Evolutionary conservation across 2,329 filamentous ascomycete species (phyloP), one percentile per base, ranked within the genome.

Genomic region (Aspergillus neotritici): DNA sequence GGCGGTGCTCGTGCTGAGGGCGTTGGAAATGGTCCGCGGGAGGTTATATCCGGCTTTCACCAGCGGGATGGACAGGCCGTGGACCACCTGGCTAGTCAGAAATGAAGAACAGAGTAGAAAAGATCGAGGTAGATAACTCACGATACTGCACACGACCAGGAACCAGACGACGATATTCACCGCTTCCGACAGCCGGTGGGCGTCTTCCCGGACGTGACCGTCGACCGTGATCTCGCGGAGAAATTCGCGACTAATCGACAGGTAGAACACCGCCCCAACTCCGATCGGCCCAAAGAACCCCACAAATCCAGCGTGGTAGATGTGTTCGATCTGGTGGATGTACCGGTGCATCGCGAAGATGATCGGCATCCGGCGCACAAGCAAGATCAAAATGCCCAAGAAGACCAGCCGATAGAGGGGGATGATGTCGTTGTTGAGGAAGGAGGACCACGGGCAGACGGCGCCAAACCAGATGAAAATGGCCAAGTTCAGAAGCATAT

Each of bases 281-380:
- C 91, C 89, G 43, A 96, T 90, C 0, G 90, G 90, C 0, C 90
- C 90, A 52, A 96, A 96, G 70, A 94, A 95, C 0, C 90, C 90
- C 6, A 93, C 86, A 57, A 94, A 95, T 0, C 86, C 68, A 2
- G 88, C 88, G 53, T 94, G 88, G 4, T 79, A 77, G 25, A 77
- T 65, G 32, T 84, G 75, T 44, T 88, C 79, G 33, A 95, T 89
- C 61, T 94, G 87, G 25, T 79, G 85, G 34, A 95, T 90, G 46
- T 77, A 76, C 54, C 78, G 84, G 60, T 90, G 84, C 64, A 91
- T 72, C 0, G 75, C 78, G 40, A 87, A 78, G 0, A 96, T 75
- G 60, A 88, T 80, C 0, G 90, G 90, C 5, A 90, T 72, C 2
- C 90, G 82, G 31, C 90, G 79, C 14, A 95, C 68, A 1, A 94